Evolutionary conservation across 225 moss, liverwort and hornwort genomes (phyloP).

Genomic region (Straminergon stramineum): DNA sequence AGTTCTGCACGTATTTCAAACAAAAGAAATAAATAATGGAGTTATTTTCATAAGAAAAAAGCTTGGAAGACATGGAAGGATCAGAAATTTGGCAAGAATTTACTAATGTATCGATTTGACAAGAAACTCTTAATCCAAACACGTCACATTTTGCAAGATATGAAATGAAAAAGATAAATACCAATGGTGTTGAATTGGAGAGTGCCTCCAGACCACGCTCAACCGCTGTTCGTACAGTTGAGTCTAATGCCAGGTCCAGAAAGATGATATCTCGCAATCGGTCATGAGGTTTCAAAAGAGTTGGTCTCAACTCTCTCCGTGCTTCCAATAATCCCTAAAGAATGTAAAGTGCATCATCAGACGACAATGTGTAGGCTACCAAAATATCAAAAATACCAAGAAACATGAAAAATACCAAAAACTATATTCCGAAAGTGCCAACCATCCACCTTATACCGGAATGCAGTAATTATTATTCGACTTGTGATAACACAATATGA

Average conservation of each 20-base stretch:
- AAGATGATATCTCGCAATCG: slow-evolving; percentile 89
- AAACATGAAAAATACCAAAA: not conserved
- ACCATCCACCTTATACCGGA: not conserved
- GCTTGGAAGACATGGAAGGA: not conserved
- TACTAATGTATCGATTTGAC: not conserved
- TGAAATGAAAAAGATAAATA: slow-evolving; percentile 3
- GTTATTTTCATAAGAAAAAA: not conserved
- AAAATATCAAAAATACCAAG: not conserved
- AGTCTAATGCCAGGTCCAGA: slow-evolving; percentile 87
- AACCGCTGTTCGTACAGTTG: slow-evolving; percentile 85
- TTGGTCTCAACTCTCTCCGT: slow-evolving; percentile 72
- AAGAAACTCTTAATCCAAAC: not conserved
- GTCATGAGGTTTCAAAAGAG: slow-evolving; percentile 51
- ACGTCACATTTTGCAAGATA: not conserved
- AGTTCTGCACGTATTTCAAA: slow-evolving; percentile 37
- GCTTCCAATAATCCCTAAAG: slow-evolving; percentile 76
- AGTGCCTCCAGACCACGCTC: slow-evolving; percentile 76
- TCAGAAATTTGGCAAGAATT: not conserved
- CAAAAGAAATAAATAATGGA: not conserved
- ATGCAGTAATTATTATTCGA: not conserved
- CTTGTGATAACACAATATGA: not conserved
- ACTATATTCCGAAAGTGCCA: not conserved
- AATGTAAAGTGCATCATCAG: not conserved
- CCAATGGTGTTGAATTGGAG: slow-evolving; percentile 46
- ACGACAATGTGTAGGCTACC: not conserved